Evolutionary conservation across 352 stramenopile species (phyloP).

Genomic region (Phytophthora constricta): DNA sequence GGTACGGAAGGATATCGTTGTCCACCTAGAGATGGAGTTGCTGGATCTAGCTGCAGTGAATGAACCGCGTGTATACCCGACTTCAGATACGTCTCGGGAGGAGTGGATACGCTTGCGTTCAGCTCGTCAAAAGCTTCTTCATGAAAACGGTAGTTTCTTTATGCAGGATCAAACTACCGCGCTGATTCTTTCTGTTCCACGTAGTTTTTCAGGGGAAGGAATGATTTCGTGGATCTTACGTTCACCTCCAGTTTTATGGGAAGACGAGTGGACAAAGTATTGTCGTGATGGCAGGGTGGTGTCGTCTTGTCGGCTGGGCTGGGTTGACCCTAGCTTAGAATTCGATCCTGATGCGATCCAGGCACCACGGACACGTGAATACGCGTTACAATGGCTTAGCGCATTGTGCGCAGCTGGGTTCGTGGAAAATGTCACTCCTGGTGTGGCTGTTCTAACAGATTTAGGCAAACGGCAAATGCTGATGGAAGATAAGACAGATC

Average conservation of each 20-base stretch:
- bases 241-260: slow-evolving; percentile 48
- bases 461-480: slow-evolving; percentile 49
- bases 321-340: slow-evolving; percentile 37
- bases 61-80: slow-evolving; percentile 20
- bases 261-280: slow-evolving; percentile 65
- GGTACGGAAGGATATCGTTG: slow-evolving; percentile 60
- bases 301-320: slow-evolving; percentile 38
- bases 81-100: slow-evolving; percentile 34
- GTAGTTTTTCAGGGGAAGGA: slow-evolving; percentile 67
- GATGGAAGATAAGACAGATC: slow-evolving; percentile 54
- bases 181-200: slow-evolving; percentile 42
- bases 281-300: slow-evolving; percentile 36
- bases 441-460: slow-evolving; percentile 14
- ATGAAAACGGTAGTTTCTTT: slow-evolving; percentile 55
- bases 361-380: slow-evolving; percentile 32
- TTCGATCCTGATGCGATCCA: slow-evolving; percentile 64
- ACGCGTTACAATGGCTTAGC: slow-evolving; percentile 63
- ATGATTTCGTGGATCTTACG: slow-evolving; percentile 71
- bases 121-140: slow-evolving; percentile 52
- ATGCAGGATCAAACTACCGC: slow-evolving; percentile 54
- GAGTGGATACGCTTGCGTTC: slow-evolving; percentile 59
- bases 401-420: slow-evolving; percentile 63
- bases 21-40: slow-evolving; percentile 70
- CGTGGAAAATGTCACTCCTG: slow-evolving; percentile 55
- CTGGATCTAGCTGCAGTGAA: slow-evolving; percentile 53